These are phyloP conservation scores for Nemania bipapillata DNA, from an alignment of 2,329 filamentous ascomycete genomes.

Conservation along the genomic window DNA sequence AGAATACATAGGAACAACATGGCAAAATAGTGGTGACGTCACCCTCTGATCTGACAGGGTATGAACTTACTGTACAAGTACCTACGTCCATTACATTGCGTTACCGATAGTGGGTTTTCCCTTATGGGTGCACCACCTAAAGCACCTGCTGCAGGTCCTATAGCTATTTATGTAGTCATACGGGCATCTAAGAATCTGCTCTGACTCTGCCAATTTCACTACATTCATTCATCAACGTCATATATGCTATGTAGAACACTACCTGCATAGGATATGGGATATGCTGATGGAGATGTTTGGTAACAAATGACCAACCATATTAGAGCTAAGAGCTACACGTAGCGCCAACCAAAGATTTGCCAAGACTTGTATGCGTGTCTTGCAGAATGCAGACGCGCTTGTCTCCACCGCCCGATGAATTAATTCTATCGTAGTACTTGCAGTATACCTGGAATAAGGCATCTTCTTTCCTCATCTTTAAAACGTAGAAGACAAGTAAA, in stretches of 20 bases:
- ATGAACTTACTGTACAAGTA: too few relatives aligned
- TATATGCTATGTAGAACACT: too few relatives aligned
- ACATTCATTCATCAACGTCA: background rate
- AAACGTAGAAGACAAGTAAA: background rate
- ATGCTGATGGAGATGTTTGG: background rate
- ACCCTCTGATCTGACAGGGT: too few relatives aligned
- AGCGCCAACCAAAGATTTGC: background rate
- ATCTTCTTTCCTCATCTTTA: background rate
- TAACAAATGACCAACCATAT: slow-evolving; percentile 5
- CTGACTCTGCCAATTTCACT: background rate
- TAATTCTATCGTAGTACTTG: too few relatives aligned
- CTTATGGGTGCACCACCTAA: too few relatives aligned
- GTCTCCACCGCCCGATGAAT: background rate
- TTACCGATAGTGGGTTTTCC: too few relatives aligned
- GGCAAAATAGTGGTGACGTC: too few relatives aligned
- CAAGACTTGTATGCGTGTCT: background rate
- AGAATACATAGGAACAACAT: too few relatives aligned
- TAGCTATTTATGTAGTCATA: background rate
- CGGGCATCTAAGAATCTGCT: background rate
- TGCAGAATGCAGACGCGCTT: background rate
- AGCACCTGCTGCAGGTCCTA: background rate
- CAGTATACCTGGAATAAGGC: too few relatives aligned
- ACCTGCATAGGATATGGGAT: too few relatives aligned
- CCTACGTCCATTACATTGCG: too few relatives aligned
- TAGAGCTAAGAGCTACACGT: background rate